These are phyloP conservation scores for Phaseolus lunatus DNA, from an alignment of 306 rosid genomes.

Conservation along the genomic window DNA sequence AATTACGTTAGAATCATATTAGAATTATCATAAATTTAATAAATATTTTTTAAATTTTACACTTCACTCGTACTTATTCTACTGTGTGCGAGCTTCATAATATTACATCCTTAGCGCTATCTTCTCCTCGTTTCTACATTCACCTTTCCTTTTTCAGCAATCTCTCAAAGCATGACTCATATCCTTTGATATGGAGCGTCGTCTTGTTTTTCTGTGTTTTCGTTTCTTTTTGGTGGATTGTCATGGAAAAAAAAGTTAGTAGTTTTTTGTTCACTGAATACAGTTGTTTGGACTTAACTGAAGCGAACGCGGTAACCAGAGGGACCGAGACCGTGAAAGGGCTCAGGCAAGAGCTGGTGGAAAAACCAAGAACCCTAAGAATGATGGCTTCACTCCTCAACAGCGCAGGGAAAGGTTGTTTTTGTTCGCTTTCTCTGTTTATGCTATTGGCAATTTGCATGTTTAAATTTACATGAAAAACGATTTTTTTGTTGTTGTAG, in stretches of 20 bases:
- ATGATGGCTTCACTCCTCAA: slow-evolving; percentile 76
- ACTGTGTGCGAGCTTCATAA: too few relatives aligned
- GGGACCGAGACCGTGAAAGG: slow-evolving; percentile 78
- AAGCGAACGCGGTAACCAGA: slow-evolving; percentile 80
- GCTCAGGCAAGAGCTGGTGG: slow-evolving; percentile 63
- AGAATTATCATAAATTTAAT: too few relatives aligned
- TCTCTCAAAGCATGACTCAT: slow-evolving; percentile 59
- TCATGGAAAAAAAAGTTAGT: neutral
- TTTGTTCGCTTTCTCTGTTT: neutral
- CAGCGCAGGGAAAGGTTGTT: slow-evolving; percentile 79
- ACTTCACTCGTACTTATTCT: too few relatives aligned
- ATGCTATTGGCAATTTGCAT: neutral
- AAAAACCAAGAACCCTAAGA: slow-evolving; percentile 55
- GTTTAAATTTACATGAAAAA: too few relatives aligned
- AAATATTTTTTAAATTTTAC: too few relatives aligned
- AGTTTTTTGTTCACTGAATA: too few relatives aligned
- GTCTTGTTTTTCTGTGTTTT: neutral
- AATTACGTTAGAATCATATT: too few relatives aligned
- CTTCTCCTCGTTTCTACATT: slow-evolving; percentile 29
- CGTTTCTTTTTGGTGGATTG: neutral
- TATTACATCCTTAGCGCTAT: too few relatives aligned
- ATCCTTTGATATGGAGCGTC: slow-evolving; percentile 51
- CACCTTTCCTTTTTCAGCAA: slow-evolving; percentile 40
- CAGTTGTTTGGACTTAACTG: slow-evolving; percentile 57
- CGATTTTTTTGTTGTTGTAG: too few relatives aligned